These are phyloP conservation scores for Gossypium thurberi DNA, from an alignment of 345 rosid species.

Conservation along the genomic window DNA sequence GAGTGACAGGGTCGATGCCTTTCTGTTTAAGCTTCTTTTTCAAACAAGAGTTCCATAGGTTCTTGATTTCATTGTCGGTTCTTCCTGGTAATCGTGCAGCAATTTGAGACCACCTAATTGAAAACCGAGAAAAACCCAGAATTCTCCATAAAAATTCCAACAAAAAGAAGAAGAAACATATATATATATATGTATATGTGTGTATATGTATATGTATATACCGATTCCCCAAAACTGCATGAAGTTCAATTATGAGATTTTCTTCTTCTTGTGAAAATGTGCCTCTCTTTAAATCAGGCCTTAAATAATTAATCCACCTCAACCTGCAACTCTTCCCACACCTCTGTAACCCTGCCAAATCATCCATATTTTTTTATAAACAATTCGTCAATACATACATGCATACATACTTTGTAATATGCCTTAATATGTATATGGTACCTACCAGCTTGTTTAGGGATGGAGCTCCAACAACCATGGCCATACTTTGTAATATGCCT, in stretches of 20 bases:
- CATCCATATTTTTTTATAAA: neutral
- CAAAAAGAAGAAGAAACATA: no score
- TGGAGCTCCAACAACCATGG: conserved; percentile 98
- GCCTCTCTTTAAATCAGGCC: conserved; percentile 96
- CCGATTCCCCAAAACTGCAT: conserved; percentile 88
- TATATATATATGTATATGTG: no score
- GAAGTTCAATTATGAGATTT: conserved; percentile 75
- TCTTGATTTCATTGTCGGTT: conserved; percentile 65
- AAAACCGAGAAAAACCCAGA: neutral
- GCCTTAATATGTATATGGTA: neutral
- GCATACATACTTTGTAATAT: no score
- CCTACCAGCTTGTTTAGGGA: conserved; percentile 86
- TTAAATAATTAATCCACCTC: conserved; percentile 89
- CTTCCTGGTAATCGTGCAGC: conserved; percentile 65
- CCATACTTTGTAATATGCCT: conserved; percentile 81
- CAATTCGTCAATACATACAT: neutral
- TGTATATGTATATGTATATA: neutral
- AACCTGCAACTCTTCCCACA: conserved; percentile 96
- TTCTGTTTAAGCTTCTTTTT: conserved; percentile 49
- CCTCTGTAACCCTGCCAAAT: conserved; percentile 66
- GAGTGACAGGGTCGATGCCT: conserved; percentile 61
- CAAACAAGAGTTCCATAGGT: conserved; percentile 54
- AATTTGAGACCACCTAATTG: conserved; percentile 51
- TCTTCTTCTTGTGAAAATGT: conserved; percentile 93
- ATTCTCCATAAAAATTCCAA: neutral